These are phyloP conservation scores for Auricularia sp. DNA, from an alignment of 768 basidiomycete genomes.

Conservation along the genomic window DNA sequence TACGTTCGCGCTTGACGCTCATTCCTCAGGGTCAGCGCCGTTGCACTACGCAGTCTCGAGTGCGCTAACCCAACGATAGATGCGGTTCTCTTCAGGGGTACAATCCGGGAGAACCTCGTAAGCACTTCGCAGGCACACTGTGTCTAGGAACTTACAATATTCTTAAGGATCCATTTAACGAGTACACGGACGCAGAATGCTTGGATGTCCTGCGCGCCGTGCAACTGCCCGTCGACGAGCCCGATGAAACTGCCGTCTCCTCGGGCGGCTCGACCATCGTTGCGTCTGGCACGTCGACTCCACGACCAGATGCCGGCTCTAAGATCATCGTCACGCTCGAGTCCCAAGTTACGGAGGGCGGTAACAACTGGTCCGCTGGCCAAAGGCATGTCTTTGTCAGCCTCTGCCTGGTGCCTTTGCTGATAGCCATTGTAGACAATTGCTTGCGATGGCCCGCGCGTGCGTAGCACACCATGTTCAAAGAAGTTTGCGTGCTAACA, in stretches of 20 bases:
- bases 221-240: slow-evolving; percentile 9
- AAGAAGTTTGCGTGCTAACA: slow-evolving; percentile 26
- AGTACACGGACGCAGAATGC: slow-evolving; percentile 47
- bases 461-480: background rate
- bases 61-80: slow-evolving; percentile 26
- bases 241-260: slow-evolving; percentile 22
- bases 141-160: too few species aligned
- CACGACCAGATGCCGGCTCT: background rate
- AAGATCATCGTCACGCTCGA: slow-evolving; percentile 5
- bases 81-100: slow-evolving; percentile 30
- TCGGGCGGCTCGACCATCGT: slow-evolving; percentile 19
- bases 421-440: slow-evolving; percentile 18
- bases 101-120: slow-evolving; percentile 43
- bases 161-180: background rate
- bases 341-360: slow-evolving; percentile 30
- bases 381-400: slow-evolving; percentile 26
- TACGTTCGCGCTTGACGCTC: slow-evolving; percentile 21
- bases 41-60: background rate
- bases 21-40: slow-evolving; percentile 22
- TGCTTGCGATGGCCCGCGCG: slow-evolving; percentile 19
- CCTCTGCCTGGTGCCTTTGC: too few species aligned
- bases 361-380: slow-evolving; percentile 34
- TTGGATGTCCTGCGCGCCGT: slow-evolving; percentile 38
- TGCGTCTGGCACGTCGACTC: background rate
- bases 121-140: slow-evolving; percentile 7